A percentile compares a stretch with the other conserved stretches of the same genome.
Evolutionary conservation across 169 alveolate genomes (phyloP).

Genomic region (Babesia bigemina): DNA sequence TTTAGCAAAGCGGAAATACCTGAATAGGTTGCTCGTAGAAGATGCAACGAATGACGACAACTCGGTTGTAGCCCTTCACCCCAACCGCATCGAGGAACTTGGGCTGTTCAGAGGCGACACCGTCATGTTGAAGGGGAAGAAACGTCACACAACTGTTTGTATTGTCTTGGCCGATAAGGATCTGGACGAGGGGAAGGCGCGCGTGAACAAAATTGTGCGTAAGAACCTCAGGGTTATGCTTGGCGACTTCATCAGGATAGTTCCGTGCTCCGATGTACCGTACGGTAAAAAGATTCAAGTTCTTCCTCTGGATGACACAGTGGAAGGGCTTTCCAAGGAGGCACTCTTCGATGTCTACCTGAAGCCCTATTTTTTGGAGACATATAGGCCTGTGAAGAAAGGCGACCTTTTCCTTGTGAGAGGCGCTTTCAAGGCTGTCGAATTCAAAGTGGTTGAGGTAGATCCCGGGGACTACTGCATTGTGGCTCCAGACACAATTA

Average conservation of each 20-base stretch:
- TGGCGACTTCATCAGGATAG: conserved; percentile 96
- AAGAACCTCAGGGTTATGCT: conserved; percentile 96
- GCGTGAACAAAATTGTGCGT: conserved; percentile 97
- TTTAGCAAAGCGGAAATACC: conserved; percentile 56
- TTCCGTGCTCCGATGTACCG: conserved; percentile 96
- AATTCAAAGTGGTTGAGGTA: conserved; percentile 98
- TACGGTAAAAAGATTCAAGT: conserved; percentile 98
- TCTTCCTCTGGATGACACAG: conserved; percentile 98
- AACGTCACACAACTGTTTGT: conserved; percentile 97
- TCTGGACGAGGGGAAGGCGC: conserved; percentile 94
- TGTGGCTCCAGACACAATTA: conserved; percentile 98
- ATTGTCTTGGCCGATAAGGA: conserved; percentile 96
- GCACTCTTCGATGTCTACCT: conserved; percentile 96
- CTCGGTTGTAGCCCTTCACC: conserved; percentile 95
- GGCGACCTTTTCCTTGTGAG: conserved; percentile 98
- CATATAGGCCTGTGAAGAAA: conserved; percentile 98
- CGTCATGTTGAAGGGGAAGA: conserved; percentile 97
- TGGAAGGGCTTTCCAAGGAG: conserved; percentile 97
- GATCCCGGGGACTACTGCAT: conserved; percentile 99
- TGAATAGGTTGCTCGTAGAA: conserved; percentile 90
- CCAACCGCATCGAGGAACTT: conserved; percentile 91
- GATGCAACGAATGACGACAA: conserved; percentile 99
- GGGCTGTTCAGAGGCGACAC: conserved; percentile 98
- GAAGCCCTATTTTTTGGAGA: conserved; percentile 99
- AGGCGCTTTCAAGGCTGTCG: conserved; percentile 99